Evolutionary conservation across 2,329 filamentous ascomycete genomes (phyloP), one percentile per base, ranked within the genome.

Genomic region (Exophiala xenobiotica): DNA sequence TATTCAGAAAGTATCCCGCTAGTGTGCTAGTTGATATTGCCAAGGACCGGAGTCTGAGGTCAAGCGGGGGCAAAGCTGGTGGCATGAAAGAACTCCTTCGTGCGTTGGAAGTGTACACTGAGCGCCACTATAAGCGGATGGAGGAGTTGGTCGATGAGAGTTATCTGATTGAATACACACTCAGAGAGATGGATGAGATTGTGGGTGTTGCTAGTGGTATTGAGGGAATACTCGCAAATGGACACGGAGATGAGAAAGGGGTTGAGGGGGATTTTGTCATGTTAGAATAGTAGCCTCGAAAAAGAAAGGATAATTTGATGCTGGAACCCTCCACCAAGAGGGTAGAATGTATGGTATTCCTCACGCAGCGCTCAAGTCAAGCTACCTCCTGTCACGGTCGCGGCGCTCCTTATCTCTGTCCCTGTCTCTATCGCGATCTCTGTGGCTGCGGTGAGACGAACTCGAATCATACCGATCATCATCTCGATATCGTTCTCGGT

Each of bases 81-180:
- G 43, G 43, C 7, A 68, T 96, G 63, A 88, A 87, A 66, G 90
- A 96, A 63, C 84, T 99, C 3, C 69, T 96, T 31, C 87, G 92
- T 61, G 92, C 86, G n/a, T 76, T 99, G 52, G 85, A 83, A 61
- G 88, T 87, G 12, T 97, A 99, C 67, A 96, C 91, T 0, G 90
- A 97, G 70, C 81, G 91, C 59, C 93, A 99, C 69, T 96, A 95
- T 69, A 87, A 86, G 69, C 80, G 92, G 48, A 80, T 93, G 61
- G 91, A 96, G 67, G 92, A 95, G 65, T 74, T 96, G 62, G 83
- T 91, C 33, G 92, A 97, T 67, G 93, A 97, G 74, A 95, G 91
- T 66, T 97, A 91, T 71, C 72, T 99, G 63, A 81, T 97, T 33
- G 90, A 96, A 70, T 97, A 95, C 78, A 95, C 92, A 57, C 75